Percentiles rank a stretch among this genome's conserved stretches.
These are phyloP conservation scores for Trypanosoma cruzi DNA, from an alignment of 208 protist genomes.

Conservation along the genomic window DNA sequence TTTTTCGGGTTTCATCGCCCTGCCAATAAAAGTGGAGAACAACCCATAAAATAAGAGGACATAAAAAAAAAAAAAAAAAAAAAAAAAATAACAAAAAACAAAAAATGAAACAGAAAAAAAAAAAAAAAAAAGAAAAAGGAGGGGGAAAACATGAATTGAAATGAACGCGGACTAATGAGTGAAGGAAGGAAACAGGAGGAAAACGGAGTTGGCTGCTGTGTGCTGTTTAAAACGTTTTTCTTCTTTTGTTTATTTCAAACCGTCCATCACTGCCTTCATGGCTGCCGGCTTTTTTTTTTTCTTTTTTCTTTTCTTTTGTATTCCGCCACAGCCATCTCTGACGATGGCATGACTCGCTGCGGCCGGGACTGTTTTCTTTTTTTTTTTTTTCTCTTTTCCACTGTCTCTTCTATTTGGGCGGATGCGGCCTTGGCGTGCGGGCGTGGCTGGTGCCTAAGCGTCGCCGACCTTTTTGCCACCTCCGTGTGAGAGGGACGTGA, in stretches of 20 bases:
- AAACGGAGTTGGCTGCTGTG: not conserved
- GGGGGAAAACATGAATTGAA: no score
- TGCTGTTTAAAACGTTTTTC: not conserved
- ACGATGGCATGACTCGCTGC: no score
- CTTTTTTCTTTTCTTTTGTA: conserved; percentile 12
- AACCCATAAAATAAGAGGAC: no score
- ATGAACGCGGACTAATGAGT: no score
- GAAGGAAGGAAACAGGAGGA: no score
- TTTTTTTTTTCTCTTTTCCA: not conserved
- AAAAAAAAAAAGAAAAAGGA: no score
- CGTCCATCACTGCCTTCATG: not conserved
- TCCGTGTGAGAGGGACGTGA: not conserved
- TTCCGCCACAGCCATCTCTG: not conserved
- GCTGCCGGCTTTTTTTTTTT: not conserved
- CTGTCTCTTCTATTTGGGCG: not conserved
- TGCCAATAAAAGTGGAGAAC: no score
- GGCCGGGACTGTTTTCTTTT: no score
- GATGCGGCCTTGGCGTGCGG: not conserved
- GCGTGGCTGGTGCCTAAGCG: not conserved
- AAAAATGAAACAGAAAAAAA: no score
- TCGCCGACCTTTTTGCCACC: not conserved
- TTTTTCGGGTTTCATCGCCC: no score
- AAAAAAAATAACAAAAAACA: no score
- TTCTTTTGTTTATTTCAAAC: not conserved
- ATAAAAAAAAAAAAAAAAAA: no score